A percentile compares a stretch with the other conserved stretches of the same genome.
phyloP scores from a whole-genome alignment of 176 grass and related monocot species.

The Alopecurus myosuroides region DNA sequence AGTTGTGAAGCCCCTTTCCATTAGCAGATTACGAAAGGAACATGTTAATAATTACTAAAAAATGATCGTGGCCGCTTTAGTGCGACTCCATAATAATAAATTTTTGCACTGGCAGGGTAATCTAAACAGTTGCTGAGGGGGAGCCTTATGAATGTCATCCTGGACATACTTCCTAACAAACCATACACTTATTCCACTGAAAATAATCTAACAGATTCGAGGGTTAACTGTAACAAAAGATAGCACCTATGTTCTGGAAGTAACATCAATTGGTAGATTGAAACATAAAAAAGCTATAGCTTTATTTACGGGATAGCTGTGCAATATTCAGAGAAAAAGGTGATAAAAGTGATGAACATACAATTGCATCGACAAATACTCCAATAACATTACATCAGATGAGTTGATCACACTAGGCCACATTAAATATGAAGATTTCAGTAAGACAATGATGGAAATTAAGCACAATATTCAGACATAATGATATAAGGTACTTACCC shows the following conservation, averaged over 20 bases:
- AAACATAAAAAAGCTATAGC: not conserved
- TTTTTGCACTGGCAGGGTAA: too few species aligned
- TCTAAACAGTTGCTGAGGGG: not conserved
- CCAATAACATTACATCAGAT: not conserved
- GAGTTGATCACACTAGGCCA: not conserved
- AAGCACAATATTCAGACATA: not conserved
- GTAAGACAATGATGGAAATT: not conserved
- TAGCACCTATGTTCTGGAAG: not conserved
- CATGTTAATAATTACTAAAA: not conserved
- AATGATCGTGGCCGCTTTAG: too few species aligned
- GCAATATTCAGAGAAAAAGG: not conserved
- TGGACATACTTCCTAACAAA: not conserved
- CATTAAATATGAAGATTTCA: not conserved
- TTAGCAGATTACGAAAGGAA: not conserved
- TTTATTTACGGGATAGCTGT: not conserved
- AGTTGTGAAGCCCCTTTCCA: not conserved
- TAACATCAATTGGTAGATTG: not conserved
- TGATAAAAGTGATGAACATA: not conserved
- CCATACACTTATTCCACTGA: not conserved
- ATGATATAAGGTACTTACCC: slow-evolving; percentile 32
- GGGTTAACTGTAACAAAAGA: not conserved
- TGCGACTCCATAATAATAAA: too few species aligned
- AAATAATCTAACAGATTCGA: not conserved
- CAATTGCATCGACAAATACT: not conserved
- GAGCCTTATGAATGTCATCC: not conserved